Base-by-base conservation (phyloP, 1,284 basidiomycete genomes). In the Ceratobasidium sp. region DNA sequence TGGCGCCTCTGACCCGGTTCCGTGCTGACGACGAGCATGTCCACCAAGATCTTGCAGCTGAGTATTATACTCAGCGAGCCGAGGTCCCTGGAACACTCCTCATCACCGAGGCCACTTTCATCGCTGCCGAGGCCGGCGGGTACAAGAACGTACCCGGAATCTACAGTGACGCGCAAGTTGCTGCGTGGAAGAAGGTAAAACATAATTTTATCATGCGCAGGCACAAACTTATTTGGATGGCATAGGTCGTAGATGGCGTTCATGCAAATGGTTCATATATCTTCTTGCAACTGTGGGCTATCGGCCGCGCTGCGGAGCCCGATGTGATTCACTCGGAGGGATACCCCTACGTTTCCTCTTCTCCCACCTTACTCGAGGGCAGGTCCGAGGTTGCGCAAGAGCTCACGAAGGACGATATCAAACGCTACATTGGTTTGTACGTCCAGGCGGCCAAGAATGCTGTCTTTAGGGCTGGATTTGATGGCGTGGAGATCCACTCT, bases 391-490 rank as follows among this genome's bases (percentile, higher is more conserved):
- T 36, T 4, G 80, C 80, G 1, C 72, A 74, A 48, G 64, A 79
- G 17, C 48, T 80, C 17, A 75, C 77, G 2, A 75, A 73, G 27
- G 81, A 78, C 0, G 80, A 80, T 27, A 81, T 81, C 69, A 60
- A 80, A 63, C 66, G 78, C 8, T 84, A 80, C 74, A 78, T 84
- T 22, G 79, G 71, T 1, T 75, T 80, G 53, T 87, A 84, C 77
- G 79, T 73, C 1, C 78, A 82, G 36, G 83, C 84, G 0, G 84
- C 85, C 3, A 77, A 79, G 66, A 82, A 82, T 63, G 84, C 85
- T n/a, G 79, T 84, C n/a, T 44, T 50, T 36, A 80, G 81, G 73
- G 85, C 85, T 44, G 86, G 86, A 0, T 86, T 86, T 69, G 86
- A 87, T 76, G 85, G 85, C 62, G 82, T 86, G 54, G 86, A 87